phyloP scores from a whole-genome alignment of 148 eudicot genomes.

The Silene latifolia region DNA sequence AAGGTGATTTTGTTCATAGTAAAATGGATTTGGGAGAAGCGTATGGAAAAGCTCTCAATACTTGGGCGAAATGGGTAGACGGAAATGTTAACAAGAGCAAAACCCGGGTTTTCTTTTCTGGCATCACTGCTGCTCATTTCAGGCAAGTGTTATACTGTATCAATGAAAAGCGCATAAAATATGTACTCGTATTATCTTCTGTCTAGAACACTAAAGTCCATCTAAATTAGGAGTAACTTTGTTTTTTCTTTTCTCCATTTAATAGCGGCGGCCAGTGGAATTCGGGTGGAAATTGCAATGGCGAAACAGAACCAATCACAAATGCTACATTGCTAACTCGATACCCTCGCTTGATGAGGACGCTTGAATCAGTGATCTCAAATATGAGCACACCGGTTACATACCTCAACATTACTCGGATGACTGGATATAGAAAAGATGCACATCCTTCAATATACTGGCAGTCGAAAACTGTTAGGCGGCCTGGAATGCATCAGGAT shows the following conservation, averaged over 20 bases:
- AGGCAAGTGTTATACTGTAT: slow-evolving; percentile 20
- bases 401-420: slow-evolving; percentile 50
- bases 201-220: no score
- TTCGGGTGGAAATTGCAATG: slow-evolving; percentile 51
- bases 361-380: slow-evolving; percentile 36
- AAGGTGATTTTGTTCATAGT: slow-evolving; percentile 39
- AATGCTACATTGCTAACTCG: slow-evolving; percentile 29
- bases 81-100: slow-evolving; percentile 29
- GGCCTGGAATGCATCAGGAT: slow-evolving; percentile 37
- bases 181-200: neutral
- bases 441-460: slow-evolving; percentile 65
- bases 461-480: slow-evolving; percentile 12
- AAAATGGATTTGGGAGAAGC: slow-evolving; percentile 48
- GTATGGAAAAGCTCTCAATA: slow-evolving; percentile 39
- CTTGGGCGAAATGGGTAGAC: slow-evolving; percentile 70
- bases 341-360: slow-evolving; percentile 54
- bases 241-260: neutral
- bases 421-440: slow-evolving; percentile 67
- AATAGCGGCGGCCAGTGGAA: slow-evolving; percentile 58
- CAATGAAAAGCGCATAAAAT: neutral
- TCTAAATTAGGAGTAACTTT: no score
- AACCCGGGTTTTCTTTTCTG: slow-evolving; percentile 44
- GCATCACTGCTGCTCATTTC: slow-evolving; percentile 54
- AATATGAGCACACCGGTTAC: slow-evolving; percentile 46
- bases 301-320: slow-evolving; percentile 45